Evolutionary conservation across 129 eudicot species (phyloP), one percentile per base, ranked within the genome.

Genomic region (Flaveria ramosissima): DNA sequence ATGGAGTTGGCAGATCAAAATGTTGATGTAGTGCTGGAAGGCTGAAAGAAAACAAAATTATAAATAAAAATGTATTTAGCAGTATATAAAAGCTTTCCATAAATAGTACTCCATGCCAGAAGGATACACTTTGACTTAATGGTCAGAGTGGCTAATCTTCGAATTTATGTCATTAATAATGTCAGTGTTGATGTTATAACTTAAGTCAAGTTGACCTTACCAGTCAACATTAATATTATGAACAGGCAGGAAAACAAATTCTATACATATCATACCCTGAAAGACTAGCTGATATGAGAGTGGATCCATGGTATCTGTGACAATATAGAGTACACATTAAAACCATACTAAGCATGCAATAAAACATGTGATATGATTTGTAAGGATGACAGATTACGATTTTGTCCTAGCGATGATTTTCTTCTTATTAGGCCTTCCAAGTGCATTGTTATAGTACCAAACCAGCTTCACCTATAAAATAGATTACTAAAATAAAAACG

Each of bases 371-470:
- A n/a, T 30, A 74, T 67, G 15, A 43, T 32, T 14, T 24, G 30
- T 57, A 43, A 72, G 72, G 77, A 21, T 60, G 64, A 53, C 2
- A 48, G 64, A 67, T 84, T 89, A 94, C 98, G 98, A 86, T 89
- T 91, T 94, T 70, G 75, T 6, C 52, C 98, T 87, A 17, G 98
- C 97, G 53, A 94, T 94, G 43, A 94, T 85, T 80, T 94, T 94
- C 83, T 94, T 94, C 85, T 94, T 94, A 71, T 89, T 76, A 41
- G 97, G 98, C 86, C 96, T 89, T 73, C 98, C 97, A 72, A 89
- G 93, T 43, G 97, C 97, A 72, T 94, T 94, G 84, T 94, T 91
- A 77, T 94, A 94, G 79, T 94, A 94, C 98, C 98, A 94, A 64
- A 93, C 98, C 84, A 93, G 80, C 85, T 93, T 93, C 84, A 93